Base-by-base conservation (phyloP, 148 eudicot genomes). In the Limonium bicolor region DNA sequence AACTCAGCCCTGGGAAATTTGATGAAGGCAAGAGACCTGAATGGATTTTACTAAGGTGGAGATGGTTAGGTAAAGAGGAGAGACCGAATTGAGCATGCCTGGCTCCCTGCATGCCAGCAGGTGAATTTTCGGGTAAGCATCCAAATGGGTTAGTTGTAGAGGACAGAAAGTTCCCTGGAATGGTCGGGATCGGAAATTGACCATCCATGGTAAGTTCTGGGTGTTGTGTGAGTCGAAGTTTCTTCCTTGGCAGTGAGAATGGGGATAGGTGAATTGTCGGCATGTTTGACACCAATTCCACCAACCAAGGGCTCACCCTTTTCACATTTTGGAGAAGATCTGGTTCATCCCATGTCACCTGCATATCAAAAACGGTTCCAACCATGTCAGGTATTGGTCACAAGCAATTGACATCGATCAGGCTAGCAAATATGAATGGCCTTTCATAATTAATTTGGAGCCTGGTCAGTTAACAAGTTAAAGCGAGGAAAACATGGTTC, bases 41-140 rank as follows among this genome's bases (percentile, higher is more conserved):
- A 36, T 62, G 82, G 27, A 76, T 51, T 43, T 74, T 76, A 53
- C 64, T 77, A 56, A 66, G 47, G 57, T 84, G 84, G 39, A 71
- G 60, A n/a, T n/a, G n/a, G 66, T 77, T 76, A 39, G 94, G 67
- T 62, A 77, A 37, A 19, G 86, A 69, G n/a, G n/a, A n/a, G 61
- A 80, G 63, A 68, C 80, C 71, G 54, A 72, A 77, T 53, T 73
- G 92, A 71, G 94, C 69, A 65, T 87, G 96, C 96, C 96, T 87
- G 96, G 96, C 96, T 79, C 94, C 96, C 96, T 87, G 96, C 81
- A 88, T 80, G 92, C 96, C 86, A 77, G 81, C 96, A 87, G 92
- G 84, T 56, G 69, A 70, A 69, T 48, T 73, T 48, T 67, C 66
- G 51, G 77, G 72, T 53, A 65, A 64, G 62, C 65, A 67, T 51